These are phyloP conservation scores for Phytopythium chamaehyphon DNA, from an alignment of 352 stramenopile genomes.

Conservation along the genomic window DNA sequence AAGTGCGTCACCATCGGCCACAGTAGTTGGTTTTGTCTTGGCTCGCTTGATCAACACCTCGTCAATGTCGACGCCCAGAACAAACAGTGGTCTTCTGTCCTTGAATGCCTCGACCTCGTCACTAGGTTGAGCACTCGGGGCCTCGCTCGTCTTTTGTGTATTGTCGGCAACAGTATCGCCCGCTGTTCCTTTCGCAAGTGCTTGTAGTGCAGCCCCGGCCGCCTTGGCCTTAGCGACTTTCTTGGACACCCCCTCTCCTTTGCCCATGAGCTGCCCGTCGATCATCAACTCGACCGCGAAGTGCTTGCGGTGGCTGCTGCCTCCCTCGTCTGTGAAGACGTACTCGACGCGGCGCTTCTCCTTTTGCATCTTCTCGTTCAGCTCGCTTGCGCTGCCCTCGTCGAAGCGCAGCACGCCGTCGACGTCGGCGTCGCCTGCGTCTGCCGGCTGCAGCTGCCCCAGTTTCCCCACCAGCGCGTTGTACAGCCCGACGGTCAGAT, in stretches of 20 bases:
- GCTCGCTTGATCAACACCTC: constrained; percentile 58
- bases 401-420: constrained; percentile 49
- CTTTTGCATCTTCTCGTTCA: constrained; percentile 72
- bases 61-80: constrained; percentile 76
- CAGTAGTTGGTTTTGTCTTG: constrained; percentile 28
- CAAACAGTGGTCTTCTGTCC: constrained; percentile 36
- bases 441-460: constrained; percentile 5
- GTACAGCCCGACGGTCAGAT: constrained; percentile 71
- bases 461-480: constrained; percentile 39
- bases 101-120: constrained; percentile 10
- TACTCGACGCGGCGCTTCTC: constrained; percentile 61
- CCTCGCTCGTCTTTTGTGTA: background rate
- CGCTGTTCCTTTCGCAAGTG: constrained; percentile 10
- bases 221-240: constrained; percentile 81
- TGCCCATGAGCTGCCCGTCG: constrained; percentile 38
- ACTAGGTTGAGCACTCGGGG: background rate
- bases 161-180: background rate
- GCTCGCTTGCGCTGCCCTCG: constrained; percentile 42
- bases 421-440: constrained; percentile 6
- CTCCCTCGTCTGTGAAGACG: constrained; percentile 46
- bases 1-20: constrained; percentile 29
- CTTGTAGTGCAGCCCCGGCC: constrained; percentile 35
- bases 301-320: constrained; percentile 49
- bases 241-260: constrained; percentile 69
- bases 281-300: constrained; percentile 62